Evolutionary conservation across 1,284 basidiomycete genomes (phyloP).

Genomic region (Moesziomyces sp.): DNA sequence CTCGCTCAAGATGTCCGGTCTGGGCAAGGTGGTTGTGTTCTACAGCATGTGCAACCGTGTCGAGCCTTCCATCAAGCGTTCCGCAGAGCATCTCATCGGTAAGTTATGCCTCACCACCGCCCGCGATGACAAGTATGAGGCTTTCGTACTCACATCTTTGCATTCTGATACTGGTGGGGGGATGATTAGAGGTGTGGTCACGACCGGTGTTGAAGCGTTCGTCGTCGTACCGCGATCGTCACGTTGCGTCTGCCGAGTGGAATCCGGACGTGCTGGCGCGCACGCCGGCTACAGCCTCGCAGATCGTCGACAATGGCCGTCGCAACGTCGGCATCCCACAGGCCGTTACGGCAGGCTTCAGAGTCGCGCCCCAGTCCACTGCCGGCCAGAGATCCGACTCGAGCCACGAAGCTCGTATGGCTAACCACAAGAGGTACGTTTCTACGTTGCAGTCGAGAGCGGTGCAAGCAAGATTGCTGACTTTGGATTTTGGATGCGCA

Average conservation of each 20-base stretch:
- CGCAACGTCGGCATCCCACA: constrained; percentile 59
- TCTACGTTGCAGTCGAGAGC: background rate
- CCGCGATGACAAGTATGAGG: too few species aligned
- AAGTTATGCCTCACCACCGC: constrained; percentile 40
- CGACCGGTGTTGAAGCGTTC: constrained; percentile 64
- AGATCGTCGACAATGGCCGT: constrained; percentile 23
- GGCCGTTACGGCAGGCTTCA: constrained; percentile 56
- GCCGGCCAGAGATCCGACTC: constrained; percentile 48
- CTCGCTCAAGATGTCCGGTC: constrained; percentile 88
- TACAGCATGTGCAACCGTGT: constrained; percentile 91
- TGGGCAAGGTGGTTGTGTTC: constrained; percentile 93
- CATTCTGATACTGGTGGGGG: background rate
- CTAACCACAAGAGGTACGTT: constrained; percentile 50
- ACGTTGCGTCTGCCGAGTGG: constrained; percentile 58
- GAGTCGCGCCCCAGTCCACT: constrained; percentile 49
- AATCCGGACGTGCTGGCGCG: constrained; percentile 42
- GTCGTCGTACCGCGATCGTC: constrained; percentile 63
- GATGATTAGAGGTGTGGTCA: constrained; percentile 59
- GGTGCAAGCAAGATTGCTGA: background rate
- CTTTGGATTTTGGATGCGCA: background rate
- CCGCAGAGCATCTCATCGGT: constrained; percentile 85
- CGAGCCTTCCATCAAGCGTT: constrained; percentile 80
- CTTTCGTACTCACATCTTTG: background rate
- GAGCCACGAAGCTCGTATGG: constrained; percentile 53
- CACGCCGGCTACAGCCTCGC: background rate